These are phyloP conservation scores for Ramaria rubella DNA, from an alignment of 768 basidiomycete species.

Conservation along the genomic window DNA sequence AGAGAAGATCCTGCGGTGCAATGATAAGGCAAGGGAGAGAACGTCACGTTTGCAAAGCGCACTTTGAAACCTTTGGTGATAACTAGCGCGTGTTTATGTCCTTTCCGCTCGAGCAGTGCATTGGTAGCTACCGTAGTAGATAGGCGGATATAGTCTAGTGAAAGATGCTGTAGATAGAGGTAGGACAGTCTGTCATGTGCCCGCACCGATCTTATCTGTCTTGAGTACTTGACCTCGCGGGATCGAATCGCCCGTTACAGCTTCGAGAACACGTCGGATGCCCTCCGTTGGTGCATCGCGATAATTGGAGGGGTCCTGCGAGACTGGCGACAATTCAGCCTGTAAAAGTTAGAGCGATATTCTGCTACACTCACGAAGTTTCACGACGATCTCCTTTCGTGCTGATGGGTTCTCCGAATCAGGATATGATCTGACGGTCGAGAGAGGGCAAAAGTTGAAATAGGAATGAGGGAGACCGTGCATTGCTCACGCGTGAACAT, in stretches of 20 bases:
- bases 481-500: constrained; percentile 69
- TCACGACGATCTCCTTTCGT: constrained; percentile 80
- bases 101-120: constrained; percentile 90
- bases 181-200: not conserved
- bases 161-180: constrained; percentile 1
- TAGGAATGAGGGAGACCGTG: not conserved
- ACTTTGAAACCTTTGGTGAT: constrained; percentile 84
- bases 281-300: constrained; percentile 92
- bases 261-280: constrained; percentile 79
- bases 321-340: constrained; percentile 44
- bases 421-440: constrained; percentile 54
- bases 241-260: constrained; percentile 60
- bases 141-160: constrained; percentile 77
- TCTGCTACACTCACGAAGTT: constrained; percentile 57
- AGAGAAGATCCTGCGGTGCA: constrained; percentile 59
- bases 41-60: not conserved
- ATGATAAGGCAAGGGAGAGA: not conserved
- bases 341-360: not conserved
- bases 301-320: constrained; percentile 85
- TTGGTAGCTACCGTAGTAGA: constrained; percentile 97
- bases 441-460: constrained; percentile 1
- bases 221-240: constrained; percentile 59
- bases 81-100: constrained; percentile 82
- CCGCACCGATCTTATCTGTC: constrained; percentile 74
- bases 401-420: constrained; percentile 55